These are phyloP conservation scores for Platanthera guangdongensis DNA, from an alignment of 106 monocot genomes.

Conservation along the genomic window DNA sequence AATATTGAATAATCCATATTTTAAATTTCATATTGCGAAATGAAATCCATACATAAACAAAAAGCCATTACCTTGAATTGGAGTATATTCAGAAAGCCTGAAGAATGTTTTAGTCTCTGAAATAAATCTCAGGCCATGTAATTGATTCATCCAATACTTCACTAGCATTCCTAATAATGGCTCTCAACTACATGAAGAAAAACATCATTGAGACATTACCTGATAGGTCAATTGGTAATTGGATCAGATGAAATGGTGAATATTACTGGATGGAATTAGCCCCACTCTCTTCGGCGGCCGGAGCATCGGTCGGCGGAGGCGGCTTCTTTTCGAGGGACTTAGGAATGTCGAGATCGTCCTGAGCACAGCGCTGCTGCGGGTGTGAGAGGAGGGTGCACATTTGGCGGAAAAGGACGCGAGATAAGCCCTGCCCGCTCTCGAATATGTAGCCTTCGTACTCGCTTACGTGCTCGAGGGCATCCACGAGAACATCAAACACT, in stretches of 20 bases:
- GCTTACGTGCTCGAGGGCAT: constrained; percentile 75
- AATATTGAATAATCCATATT: no score
- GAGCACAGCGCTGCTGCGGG: constrained; percentile 70
- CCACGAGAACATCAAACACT: constrained; percentile 73
- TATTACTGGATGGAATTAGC: constrained; percentile 20
- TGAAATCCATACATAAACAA: no score
- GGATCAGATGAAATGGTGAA: not conserved
- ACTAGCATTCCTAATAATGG: no score
- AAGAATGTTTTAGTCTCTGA: no score
- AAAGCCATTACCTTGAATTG: no score
- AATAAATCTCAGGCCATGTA: no score
- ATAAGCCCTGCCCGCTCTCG: constrained; percentile 63
- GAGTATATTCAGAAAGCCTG: no score
- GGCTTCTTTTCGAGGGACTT: constrained; percentile 45
- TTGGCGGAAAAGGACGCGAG: constrained; percentile 48
- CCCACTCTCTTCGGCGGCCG: constrained; percentile 22
- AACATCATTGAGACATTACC: no score
- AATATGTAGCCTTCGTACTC: constrained; percentile 84
- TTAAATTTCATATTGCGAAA: no score
- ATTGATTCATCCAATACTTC: no score
- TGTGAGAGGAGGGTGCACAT: constrained; percentile 63
- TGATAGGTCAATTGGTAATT: no score
- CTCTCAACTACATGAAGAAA: no score
- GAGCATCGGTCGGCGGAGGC: constrained; percentile 11
- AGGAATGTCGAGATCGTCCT: constrained; percentile 81